Evolutionary conservation across 2,329 filamentous ascomycete species (phyloP).

Genomic region (Epicoccum nigrum): DNA sequence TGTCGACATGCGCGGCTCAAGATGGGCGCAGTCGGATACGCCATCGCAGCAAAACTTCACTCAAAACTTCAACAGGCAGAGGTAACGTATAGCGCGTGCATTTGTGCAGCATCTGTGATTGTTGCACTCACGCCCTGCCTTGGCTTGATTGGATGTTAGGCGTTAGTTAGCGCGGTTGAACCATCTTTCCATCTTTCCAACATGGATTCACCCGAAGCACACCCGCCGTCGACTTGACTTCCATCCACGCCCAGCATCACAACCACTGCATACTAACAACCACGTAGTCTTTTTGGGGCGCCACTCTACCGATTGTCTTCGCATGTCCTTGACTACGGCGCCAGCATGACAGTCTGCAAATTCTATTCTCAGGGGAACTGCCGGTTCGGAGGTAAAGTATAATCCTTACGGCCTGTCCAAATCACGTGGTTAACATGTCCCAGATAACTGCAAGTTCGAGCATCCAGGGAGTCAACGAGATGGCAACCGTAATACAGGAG

Average conservation of each 20-base stretch:
- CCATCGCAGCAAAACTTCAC: neutral
- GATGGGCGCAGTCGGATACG: slow-evolving; percentile 20
- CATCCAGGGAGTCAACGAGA: slow-evolving; percentile 57
- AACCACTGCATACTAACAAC: slow-evolving; percentile 17
- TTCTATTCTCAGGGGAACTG: slow-evolving; percentile 71
- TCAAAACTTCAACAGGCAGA: slow-evolving; percentile 23
- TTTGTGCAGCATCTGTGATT: slow-evolving; percentile 8
- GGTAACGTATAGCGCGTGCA: slow-evolving; percentile 24
- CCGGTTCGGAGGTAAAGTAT: slow-evolving; percentile 64
- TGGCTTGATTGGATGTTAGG: slow-evolving; percentile 6
- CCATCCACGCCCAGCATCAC: slow-evolving; percentile 8
- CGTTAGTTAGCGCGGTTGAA: too few species aligned
- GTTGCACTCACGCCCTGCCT: slow-evolving; percentile 11
- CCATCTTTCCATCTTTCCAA: slow-evolving; percentile 7
- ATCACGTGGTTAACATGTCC: slow-evolving; percentile 17
- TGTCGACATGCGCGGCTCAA: slow-evolving; percentile 24
- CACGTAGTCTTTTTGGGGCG: slow-evolving; percentile 19
- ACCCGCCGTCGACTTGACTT: too few species aligned
- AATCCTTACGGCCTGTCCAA: neutral
- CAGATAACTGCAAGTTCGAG: slow-evolving; percentile 65
- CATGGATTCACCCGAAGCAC: slow-evolving; percentile 11
- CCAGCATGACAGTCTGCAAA: slow-evolving; percentile 60
- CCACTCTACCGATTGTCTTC: neutral
- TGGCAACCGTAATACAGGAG: slow-evolving; percentile 29
- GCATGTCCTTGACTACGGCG: neutral